Evolutionary conservation across 2,329 filamentous ascomycete species (phyloP).

Genomic region (Aspergillus pseudoglaucus): DNA sequence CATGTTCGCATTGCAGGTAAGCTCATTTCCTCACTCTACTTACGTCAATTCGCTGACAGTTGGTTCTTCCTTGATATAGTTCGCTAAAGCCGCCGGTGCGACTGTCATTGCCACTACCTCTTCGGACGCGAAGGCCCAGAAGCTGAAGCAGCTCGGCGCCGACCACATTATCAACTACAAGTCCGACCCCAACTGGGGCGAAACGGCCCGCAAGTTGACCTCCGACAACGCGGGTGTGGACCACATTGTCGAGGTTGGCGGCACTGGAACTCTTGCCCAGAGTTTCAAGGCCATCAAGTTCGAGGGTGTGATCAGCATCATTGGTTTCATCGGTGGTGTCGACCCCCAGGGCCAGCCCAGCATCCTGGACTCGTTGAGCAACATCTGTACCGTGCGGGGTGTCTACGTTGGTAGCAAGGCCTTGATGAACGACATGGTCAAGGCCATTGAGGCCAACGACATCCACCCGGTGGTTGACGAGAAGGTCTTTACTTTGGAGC

Average conservation of each 20-base stretch:
- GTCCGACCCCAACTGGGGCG: slow-evolving; percentile 53
- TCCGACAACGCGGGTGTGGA: slow-evolving; percentile 52
- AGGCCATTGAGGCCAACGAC: slow-evolving; percentile 52
- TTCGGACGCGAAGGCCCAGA: slow-evolving; percentile 48
- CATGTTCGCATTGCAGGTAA: slow-evolving; percentile 49
- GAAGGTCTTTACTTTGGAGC: slow-evolving; percentile 49
- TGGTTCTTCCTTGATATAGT: slow-evolving; percentile 16
- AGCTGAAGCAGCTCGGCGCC: slow-evolving; percentile 52
- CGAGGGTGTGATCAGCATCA: slow-evolving; percentile 51
- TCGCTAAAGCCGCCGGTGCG: slow-evolving; percentile 47
- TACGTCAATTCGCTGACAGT: background rate
- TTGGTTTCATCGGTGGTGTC: slow-evolving; percentile 51
- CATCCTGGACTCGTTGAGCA: slow-evolving; percentile 46
- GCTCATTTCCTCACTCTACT: background rate
- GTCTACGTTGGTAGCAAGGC: slow-evolving; percentile 51
- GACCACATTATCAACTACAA: slow-evolving; percentile 58
- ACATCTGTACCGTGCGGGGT: slow-evolving; percentile 52
- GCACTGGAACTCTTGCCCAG: slow-evolving; percentile 54
- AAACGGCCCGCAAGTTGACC: slow-evolving; percentile 46
- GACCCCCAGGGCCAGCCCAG: slow-evolving; percentile 43
- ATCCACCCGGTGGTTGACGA: slow-evolving; percentile 55
- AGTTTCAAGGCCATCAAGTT: slow-evolving; percentile 49
- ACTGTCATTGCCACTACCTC: slow-evolving; percentile 56
- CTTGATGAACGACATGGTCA: slow-evolving; percentile 55
- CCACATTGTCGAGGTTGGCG: slow-evolving; percentile 61